Percentiles rank a stretch among this genome's conserved stretches.
Evolutionary conservation across 2,329 filamentous ascomycete genomes (phyloP).

Genomic region (Aspergillus sp.): DNA sequence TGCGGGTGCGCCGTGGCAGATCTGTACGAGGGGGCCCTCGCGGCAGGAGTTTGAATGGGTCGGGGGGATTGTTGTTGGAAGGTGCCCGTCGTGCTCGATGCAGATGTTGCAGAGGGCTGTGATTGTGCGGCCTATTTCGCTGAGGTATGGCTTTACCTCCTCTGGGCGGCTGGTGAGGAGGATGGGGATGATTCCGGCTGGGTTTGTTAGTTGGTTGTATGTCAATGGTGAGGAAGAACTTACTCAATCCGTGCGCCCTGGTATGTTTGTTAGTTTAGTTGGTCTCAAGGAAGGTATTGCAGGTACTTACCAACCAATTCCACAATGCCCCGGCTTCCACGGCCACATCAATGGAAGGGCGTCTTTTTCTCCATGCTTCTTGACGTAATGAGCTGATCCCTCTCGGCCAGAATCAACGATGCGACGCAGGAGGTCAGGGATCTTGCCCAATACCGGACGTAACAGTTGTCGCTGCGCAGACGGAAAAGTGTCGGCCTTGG

Average conservation of each 20-base stretch:
- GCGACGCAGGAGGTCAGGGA: constrained; percentile 32
- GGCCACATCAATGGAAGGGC: constrained; percentile 43
- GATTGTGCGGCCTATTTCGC: constrained; percentile 37
- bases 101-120: constrained; percentile 37
- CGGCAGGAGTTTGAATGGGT: constrained; percentile 11
- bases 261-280: neutral
- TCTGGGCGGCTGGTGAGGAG: constrained; percentile 35
- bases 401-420: constrained; percentile 36
- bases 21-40: constrained; percentile 36
- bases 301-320: constrained; percentile 38
- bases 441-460: constrained; percentile 23
- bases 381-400: constrained; percentile 29
- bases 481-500: constrained; percentile 20
- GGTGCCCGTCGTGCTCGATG: constrained; percentile 36
- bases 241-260: constrained; percentile 33
- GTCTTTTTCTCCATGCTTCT: constrained; percentile 29
- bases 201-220: neutral
- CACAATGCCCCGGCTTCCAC: constrained; percentile 37
- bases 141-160: constrained; percentile 31
- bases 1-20: constrained; percentile 44
- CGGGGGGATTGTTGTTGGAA: constrained; percentile 38
- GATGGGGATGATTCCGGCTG: constrained; percentile 39
- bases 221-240: neutral
- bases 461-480: constrained; percentile 20
- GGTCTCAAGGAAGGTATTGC: neutral